Base-by-base conservation (phyloP, 306 rosid genomes). In the Rosa multiflora region DNA sequence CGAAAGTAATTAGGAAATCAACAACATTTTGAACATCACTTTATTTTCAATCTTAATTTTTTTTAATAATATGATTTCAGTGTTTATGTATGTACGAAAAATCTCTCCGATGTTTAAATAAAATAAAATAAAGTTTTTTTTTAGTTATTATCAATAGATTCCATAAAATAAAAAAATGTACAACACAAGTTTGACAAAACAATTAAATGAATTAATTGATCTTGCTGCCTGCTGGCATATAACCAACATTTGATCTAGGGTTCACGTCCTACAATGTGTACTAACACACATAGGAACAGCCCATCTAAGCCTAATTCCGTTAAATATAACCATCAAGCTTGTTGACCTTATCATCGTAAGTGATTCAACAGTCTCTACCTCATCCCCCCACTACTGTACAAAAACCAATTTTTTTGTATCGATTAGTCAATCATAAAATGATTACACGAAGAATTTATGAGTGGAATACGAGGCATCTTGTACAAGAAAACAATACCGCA, bases 391-490 rank as follows among this genome's bases (percentile, higher is more conserved):
- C 73, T 5, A 69, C 73, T 43, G 37, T 42, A 58, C 47, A 56
- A 23, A 55, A 75, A 17, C 7, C 61, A 2, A 15, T 1, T 64
- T 37, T 12, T 63, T 76, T 59, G 35, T 43, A 40, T 51, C 53
- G 59, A 20, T 49, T 72, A 76, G 89, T 90, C 94, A 88, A 88
- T 85, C 86, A 37, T 43, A 82, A 77, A 87, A 88, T 90, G 86
- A 88, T 88, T 79, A 79, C 81, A 1, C 35, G 44, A 78, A 85
- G 86, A 80, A 80, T 87, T 88, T 77, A 68, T 32, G 69, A 82
- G 88, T 78, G 90, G 89, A 76, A 88, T 79, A 85, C 87, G 83
- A 82, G 83, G 89, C 85, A 82, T 37, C 49, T 35, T 68, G 61
- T 66, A 42, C 64, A 26, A 78, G 63, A 53, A 67, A 63, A 53